Evolutionary conservation across 257 asterid species (phyloP).

Genomic region (Scutellaria barbata): DNA sequence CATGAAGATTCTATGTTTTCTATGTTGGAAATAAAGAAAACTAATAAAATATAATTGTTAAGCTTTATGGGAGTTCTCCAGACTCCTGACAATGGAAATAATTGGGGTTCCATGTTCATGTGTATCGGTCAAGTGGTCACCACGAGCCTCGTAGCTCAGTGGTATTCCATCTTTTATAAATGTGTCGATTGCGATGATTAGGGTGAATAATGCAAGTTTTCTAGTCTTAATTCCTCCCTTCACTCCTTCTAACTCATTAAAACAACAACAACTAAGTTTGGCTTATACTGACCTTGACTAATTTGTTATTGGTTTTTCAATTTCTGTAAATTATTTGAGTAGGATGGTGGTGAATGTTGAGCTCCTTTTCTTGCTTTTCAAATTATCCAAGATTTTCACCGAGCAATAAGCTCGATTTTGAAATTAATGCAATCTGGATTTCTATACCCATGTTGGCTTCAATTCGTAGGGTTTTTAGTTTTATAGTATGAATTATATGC

Average conservation of each 20-base stretch:
- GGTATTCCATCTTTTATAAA: too few species aligned
- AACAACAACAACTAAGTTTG: slow-evolving; percentile 4
- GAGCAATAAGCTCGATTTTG: background rate
- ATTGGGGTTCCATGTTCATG: background rate
- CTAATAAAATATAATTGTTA: background rate
- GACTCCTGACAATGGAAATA: background rate
- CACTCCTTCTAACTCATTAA: too few species aligned
- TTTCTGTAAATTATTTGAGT: background rate
- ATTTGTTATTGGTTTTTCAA: background rate
- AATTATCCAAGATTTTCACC: background rate
- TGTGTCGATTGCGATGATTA: too few species aligned
- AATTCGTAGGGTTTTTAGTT: background rate
- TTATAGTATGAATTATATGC: slow-evolving; percentile 1
- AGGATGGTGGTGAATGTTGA: slow-evolving; percentile 8
- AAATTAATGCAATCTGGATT: background rate
- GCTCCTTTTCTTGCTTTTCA: slow-evolving; percentile 8
- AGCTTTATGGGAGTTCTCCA: slow-evolving; percentile 18
- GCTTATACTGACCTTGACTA: background rate
- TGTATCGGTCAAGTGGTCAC: background rate
- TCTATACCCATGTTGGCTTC: slow-evolving; percentile 13
- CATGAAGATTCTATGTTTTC: background rate
- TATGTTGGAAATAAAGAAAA: background rate
- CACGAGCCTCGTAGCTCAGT: too few species aligned
- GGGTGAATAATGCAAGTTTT: too few species aligned
- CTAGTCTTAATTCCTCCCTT: too few species aligned